Conservation (phyloP, 2,329 filamentous ascomycete species). For the Zymoseptoria ardabiliae region DNA sequence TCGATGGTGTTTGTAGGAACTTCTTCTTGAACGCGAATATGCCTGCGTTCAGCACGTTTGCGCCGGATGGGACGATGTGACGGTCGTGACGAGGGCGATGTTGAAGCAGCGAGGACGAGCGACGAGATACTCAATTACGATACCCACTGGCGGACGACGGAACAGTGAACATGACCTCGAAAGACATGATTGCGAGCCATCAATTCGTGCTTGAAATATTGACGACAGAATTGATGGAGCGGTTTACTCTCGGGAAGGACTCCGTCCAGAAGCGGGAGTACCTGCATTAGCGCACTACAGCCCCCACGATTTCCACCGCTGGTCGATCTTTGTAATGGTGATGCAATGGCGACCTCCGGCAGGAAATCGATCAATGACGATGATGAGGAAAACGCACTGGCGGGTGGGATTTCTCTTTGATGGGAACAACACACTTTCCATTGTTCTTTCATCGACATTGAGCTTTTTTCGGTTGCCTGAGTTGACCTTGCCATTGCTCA, state of each 20-base stretch:
- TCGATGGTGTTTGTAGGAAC: conserved; percentile 1
- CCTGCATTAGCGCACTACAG: not conserved
- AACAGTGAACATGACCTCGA: not conserved
- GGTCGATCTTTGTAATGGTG: not conserved
- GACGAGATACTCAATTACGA: not conserved
- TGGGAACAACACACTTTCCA: not conserved
- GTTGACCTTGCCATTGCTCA: too few relatives aligned
- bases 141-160: not conserved
- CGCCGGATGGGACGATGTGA: conserved; percentile 29
- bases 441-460: not conserved
- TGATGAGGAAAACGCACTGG: not conserved
- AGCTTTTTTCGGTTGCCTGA: not conserved
- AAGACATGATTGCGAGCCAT: not conserved
- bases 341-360: not conserved
- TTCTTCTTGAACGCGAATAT: conserved; percentile 27
- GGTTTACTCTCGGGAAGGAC: not conserved
- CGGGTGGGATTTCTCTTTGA: not conserved
- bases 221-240: not conserved
- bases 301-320: not conserved
- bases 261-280: not conserved
- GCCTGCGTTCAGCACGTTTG: conserved; percentile 26
- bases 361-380: not conserved
- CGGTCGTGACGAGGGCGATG: not conserved
- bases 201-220: not conserved
- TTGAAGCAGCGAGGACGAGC: not conserved